Evolutionary conservation across 2,329 filamentous ascomycete genomes (phyloP), one percentile per base, ranked within the genome.

Genomic region (Monilinia fructicola): DNA sequence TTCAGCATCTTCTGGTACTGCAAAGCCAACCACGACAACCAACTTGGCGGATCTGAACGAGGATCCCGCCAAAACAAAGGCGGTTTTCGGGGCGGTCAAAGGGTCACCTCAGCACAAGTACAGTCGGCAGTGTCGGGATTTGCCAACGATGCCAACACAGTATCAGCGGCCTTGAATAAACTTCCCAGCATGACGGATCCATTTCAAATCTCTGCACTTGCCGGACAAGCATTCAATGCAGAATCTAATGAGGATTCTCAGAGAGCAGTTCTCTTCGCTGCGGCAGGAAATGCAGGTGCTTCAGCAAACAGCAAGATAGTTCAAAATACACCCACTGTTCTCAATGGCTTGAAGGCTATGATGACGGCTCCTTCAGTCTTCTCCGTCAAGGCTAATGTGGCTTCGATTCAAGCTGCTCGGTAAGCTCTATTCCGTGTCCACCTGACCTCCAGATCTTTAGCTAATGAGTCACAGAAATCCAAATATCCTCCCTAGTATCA

Each of bases 401-500:
- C 69, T 26, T 69, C 71, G 5, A 66, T 66, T 23, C n/a, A 61
- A 61, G 31, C 4, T 46, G 64, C 55, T 23, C 44, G 64, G 64
- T 66, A 54, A 66, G 38, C 38, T n/a, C 16, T 21, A 38, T 21
- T 14, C n/a, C 28, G 18, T 11, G 4, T 23, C 6, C 7, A 21
- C 5, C 18, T 12, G n/a, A 28, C 38, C 2, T 35, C 4, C 5
- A n/a, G 10, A 21, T 18, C n/a, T 21, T 38, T 4, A 18, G 21
- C 68, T 67, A 18, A 54, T 48, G 4, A 50, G 9, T 9, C 26
- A 48, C 35, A 73, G 73, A 69, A 74, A 74, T 48, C 68, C 73
- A 11, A 67, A 74, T 28, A 74, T 74, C 46, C 69, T 74, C 46
- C 73, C 73, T 10, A 73, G 70, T 46, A 74, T 74, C 65, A 74